Evolutionary conservation across 1,284 basidiomycete species (phyloP), one percentile per base, ranked within the genome.

Genomic region (Sporisorium graminicola): DNA sequence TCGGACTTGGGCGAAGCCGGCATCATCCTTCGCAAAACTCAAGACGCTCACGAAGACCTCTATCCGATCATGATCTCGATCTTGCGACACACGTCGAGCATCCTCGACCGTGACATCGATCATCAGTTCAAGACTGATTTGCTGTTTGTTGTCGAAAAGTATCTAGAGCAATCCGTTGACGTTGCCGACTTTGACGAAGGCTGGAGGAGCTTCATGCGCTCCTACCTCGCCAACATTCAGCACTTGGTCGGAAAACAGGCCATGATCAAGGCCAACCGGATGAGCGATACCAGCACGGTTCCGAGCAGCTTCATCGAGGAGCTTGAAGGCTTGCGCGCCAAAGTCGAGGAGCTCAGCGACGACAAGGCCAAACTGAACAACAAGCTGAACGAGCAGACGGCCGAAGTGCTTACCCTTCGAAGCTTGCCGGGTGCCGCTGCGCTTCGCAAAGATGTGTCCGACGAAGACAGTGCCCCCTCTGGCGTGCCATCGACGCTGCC

Each of bases 181-280:
- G 86, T 92, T 3, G 89, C 90, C 67, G 89, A 90, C 80, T 89
- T 93, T 91, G 90, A 91, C 62, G 89, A 90, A 27, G 89, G 88
- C 62, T 93, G 92, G 92, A 86, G 88, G 40, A 73, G 87, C 13
- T 90, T 91, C 82, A 87, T 93, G 80, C 89, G 89, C 58, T 87
- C 87, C 6, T 93, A 92, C 83, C 86, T 90, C 2, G 86, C 87
- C 6, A 90, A 90, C n/a, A 89, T 92, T 9, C 88, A 90, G 78
- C 88, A 90, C 62, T 88, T 92, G 74, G 91, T 91, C n/a, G 91
- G 91, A 0, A 89, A 90, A 78, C 88, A 89, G 50, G 86, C 91
- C 12, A 89, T 90, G 40, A 88, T 91, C 26, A 79, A 78, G 47
- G 80, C 82, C 12, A 88, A 87, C 58, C 81, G 87, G 5, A 82